These are phyloP conservation scores for Geotrichum histeridarum DNA, from an alignment of 1,139 yeast species.

Conservation along the genomic window DNA sequence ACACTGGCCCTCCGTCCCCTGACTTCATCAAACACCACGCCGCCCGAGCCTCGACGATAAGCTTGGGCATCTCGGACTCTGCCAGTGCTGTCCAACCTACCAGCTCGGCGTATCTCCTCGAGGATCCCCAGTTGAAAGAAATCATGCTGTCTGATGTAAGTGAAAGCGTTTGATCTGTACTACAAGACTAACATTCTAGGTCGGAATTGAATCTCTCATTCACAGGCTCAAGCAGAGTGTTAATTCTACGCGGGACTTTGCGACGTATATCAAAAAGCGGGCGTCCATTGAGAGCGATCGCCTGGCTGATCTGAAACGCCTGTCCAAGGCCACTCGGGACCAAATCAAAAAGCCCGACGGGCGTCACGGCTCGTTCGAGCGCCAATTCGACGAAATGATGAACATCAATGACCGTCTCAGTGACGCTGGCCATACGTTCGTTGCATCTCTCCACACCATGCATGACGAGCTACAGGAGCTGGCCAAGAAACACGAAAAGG, in stretches of 20 bases:
- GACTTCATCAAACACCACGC: neutral
- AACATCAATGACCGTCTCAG: constrained; percentile 72
- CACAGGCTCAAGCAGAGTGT: constrained; percentile 73
- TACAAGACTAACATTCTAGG: neutral
- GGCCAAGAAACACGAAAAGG: constrained; percentile 59
- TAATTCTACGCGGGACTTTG: constrained; percentile 76
- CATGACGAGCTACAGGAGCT: constrained; percentile 78
- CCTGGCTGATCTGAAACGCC: constrained; percentile 64
- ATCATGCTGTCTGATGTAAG: constrained; percentile 51
- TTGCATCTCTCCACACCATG: constrained; percentile 76
- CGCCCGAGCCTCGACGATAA: neutral
- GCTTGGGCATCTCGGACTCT: neutral
- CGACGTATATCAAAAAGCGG: constrained; percentile 71
- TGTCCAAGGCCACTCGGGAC: constrained; percentile 52
- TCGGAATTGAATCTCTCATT: constrained; percentile 57
- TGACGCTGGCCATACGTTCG: constrained; percentile 70
- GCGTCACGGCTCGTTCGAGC: constrained; percentile 65
- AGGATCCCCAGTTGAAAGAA: constrained; percentile 46
- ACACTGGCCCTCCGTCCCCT: neutral
- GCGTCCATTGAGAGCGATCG: constrained; percentile 78
- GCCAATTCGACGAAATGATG: constrained; percentile 62
- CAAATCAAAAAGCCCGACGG: constrained; percentile 44
- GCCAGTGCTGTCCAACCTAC: neutral
- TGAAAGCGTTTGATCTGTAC: neutral
- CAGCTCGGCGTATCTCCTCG: constrained; percentile 32